Conservation (phyloP, 1,284 basidiomycete species). For the Earliella scabrosa region DNA sequence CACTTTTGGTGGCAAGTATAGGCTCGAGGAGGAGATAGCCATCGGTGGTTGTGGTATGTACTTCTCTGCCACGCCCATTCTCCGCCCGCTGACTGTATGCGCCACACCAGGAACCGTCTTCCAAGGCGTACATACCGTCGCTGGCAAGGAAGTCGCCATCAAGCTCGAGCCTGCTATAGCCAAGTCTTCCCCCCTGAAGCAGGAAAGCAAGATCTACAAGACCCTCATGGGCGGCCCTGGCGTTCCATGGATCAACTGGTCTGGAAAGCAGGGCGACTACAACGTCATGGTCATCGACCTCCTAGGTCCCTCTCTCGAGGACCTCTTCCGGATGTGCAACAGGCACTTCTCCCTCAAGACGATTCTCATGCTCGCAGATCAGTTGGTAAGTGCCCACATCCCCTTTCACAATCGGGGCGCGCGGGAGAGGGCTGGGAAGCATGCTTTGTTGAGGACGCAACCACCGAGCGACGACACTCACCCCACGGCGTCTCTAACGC, state of each 20-base stretch:
- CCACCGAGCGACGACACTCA: neutral
- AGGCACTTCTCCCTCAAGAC: conserved; percentile 93
- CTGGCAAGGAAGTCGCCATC: conserved; percentile 96
- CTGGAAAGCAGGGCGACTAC: conserved; percentile 93
- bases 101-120: conserved; percentile 80
- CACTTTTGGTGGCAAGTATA: conserved; percentile 90
- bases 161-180: conserved; percentile 91
- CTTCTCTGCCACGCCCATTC: conserved; percentile 5
- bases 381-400: conserved; percentile 67
- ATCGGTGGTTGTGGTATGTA: conserved; percentile 88
- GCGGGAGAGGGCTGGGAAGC: neutral
- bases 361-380: conserved; percentile 89
- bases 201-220: conserved; percentile 92
- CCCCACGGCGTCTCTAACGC: conserved; percentile 7
- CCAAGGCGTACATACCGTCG: conserved; percentile 93
- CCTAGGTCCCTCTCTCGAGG: conserved; percentile 91
- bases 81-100: conserved; percentile 6
- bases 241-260: conserved; percentile 95
- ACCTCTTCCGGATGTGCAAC: conserved; percentile 96
- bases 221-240: conserved; percentile 92
- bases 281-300: conserved; percentile 98
- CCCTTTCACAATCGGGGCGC: neutral
- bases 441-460: neutral
- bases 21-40: conserved; percentile 93
- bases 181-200: conserved; percentile 85